Conservation (phyloP, 1,284 basidiomycete species). For the Pholiota adiposa region DNA sequence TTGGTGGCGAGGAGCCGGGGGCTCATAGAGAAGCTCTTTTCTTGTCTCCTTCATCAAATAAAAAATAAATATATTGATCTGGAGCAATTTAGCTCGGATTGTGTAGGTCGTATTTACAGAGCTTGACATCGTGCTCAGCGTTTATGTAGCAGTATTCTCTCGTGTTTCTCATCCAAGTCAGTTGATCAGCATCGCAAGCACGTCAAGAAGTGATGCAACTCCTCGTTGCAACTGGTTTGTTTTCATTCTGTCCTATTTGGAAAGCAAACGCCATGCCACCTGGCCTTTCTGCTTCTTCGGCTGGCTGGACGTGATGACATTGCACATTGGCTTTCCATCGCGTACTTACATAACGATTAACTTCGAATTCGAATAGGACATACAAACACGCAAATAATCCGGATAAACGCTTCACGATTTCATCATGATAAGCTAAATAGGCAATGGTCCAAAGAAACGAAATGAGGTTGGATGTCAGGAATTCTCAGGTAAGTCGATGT, state of each 20-base stretch:
- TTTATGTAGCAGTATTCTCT: background rate
- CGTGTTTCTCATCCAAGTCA: background rate
- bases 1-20: conserved; percentile 71
- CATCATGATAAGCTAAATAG: background rate
- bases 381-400: background rate
- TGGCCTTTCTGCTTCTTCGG: background rate
- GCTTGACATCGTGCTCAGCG: background rate
- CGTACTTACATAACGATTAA: background rate
- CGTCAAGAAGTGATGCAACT: background rate
- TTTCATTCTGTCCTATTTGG: conserved; percentile 4
- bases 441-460: background rate
- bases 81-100: background rate
- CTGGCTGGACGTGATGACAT: background rate
- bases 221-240: conserved; percentile 3
- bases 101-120: background rate
- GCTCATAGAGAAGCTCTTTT: conserved; percentile 7
- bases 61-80: background rate
- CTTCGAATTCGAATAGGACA: conserved; percentile 3
- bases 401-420: background rate
- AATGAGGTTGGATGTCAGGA: background rate
- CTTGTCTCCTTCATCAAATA: background rate
- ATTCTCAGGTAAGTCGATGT: background rate
- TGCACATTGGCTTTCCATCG: background rate
- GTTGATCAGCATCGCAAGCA: background rate
- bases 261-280: background rate